Percentiles rank a stretch among this genome's conserved stretches.
These are phyloP conservation scores for Blastocystis sp. DNA, from an alignment of 352 stramenopile species.

Conservation along the genomic window DNA sequence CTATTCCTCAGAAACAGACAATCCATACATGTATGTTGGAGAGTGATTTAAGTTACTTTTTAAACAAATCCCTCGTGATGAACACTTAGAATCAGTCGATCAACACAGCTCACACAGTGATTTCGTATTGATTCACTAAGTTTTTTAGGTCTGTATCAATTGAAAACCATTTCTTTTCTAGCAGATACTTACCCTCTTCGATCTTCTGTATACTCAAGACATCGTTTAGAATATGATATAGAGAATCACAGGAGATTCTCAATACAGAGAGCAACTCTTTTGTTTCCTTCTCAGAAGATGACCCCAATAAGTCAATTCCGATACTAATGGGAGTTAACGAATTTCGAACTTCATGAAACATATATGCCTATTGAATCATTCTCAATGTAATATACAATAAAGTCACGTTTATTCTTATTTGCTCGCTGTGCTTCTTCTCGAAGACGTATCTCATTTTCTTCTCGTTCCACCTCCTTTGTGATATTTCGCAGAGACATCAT, in stretches of 20 bases:
- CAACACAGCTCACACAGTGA: not conserved
- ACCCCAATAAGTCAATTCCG: not conserved
- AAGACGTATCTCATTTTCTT: not conserved
- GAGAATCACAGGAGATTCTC: not conserved
- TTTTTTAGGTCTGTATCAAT: not conserved
- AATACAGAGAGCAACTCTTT: not conserved
- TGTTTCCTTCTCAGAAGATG: not conserved
- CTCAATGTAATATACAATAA: not conserved
- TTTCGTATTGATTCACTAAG: not conserved
- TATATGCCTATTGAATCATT: not conserved
- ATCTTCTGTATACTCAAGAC: conserved; percentile 14
- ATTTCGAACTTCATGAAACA: conserved; percentile 1
- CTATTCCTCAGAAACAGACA: not conserved
- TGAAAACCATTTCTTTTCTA: conserved; percentile 3
- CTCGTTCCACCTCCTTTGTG: not conserved
- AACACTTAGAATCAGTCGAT: not conserved
- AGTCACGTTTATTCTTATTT: conserved; percentile 5
- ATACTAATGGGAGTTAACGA: conserved; percentile 15
- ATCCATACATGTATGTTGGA: no score
- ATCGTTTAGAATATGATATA: not conserved
- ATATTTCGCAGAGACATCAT: not conserved
- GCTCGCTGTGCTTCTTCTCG: not conserved
- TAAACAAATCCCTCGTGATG: not conserved
- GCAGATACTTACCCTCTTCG: not conserved
- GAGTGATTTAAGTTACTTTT: no score